These are phyloP conservation scores for Fusarium cyanostomum DNA, from an alignment of 2,329 filamentous ascomycete genomes.

Conservation along the genomic window DNA sequence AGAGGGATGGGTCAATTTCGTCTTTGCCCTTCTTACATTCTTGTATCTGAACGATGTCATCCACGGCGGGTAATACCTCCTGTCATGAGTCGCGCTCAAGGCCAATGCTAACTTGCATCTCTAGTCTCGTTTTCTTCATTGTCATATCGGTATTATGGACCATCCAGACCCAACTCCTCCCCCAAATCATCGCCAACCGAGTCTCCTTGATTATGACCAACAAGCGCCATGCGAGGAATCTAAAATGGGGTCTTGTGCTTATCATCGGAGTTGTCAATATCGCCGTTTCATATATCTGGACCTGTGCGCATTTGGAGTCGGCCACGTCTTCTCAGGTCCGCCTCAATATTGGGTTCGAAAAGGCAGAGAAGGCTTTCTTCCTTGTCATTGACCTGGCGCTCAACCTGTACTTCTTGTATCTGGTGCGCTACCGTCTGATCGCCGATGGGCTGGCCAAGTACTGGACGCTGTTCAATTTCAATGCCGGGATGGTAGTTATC, in stretches of 20 bases:
- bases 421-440: conserved; percentile 56
- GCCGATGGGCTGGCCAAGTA: conserved; percentile 61
- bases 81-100: too few species aligned
- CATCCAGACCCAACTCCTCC: conserved; percentile 51
- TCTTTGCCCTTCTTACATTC: conserved; percentile 41
- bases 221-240: conserved; percentile 43
- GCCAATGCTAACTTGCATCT: not conserved
- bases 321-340: conserved; percentile 14
- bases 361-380: conserved; percentile 56
- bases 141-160: conserved; percentile 23
- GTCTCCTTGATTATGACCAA: conserved; percentile 54
- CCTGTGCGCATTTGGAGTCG: conserved; percentile 45
- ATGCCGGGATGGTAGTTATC: conserved; percentile 57
- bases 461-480: conserved; percentile 59
- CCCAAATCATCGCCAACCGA: conserved; percentile 58
- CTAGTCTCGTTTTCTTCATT: conserved; percentile 18
- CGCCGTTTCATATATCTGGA: conserved; percentile 54
- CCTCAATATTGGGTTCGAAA: conserved; percentile 38
- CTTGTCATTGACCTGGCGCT: conserved; percentile 58
- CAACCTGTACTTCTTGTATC: conserved; percentile 60
- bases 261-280: conserved; percentile 51
- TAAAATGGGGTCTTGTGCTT: conserved; percentile 50
- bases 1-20: conserved; percentile 39
- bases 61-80: not conserved
- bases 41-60: conserved; percentile 38